Base-by-base conservation (phyloP, 768 basidiomycete species). In the Kwoniella sp. region DNA sequence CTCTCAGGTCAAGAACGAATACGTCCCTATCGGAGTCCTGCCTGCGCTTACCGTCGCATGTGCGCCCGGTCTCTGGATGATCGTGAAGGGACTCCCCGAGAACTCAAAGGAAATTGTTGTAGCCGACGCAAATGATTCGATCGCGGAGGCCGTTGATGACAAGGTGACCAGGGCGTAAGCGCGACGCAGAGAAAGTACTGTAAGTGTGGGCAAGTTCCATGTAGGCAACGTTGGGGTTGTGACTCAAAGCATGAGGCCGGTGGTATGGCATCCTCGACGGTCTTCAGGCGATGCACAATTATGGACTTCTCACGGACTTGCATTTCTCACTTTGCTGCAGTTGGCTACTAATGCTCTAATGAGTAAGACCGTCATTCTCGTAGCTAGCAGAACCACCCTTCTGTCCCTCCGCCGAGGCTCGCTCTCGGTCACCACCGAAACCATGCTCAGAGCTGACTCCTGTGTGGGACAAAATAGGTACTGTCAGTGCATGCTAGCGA, bases 321-420 rank as follows among this genome's bases (percentile, higher is more conserved):
- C 50, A 51, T 51, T 23, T 23, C 4, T 28, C 41, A 45, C 50
- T 23, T n/a, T n/a, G n/a, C n/a, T n/a, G n/a, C n/a, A n/a, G n/a
- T n/a, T n/a, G 17, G 4, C 17, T 8, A 26, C 28, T 47, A 41
- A 8, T 11, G 41, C 15, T 52, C 38, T 73, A 77, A 60, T 74
- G 63, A 53, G 72, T 74, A 29, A 78, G 56, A 54, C 77, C 74
- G 25, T 69, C 77, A 54, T 78, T 76, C n/a, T 78, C 77, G 69
- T 78, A 78, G 57, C 71, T 73, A 15, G 77, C 74, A 1, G 69
- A 70, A 34, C 78, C 78, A 22, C 78, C 78, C 70, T 76, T 74
- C 71, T 75, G 58, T 12, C 78, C 78, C n/a, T 71, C 74, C 26
- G 72, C 71, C 30, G 65, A 67, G 28, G 78, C 75, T 25, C 28